A percentile compares a stretch with the other conserved stretches of the same genome.
Conservation (phyloP, 768 basidiomycete species). For the Rhodosporidiobolus odoratus region DNA sequence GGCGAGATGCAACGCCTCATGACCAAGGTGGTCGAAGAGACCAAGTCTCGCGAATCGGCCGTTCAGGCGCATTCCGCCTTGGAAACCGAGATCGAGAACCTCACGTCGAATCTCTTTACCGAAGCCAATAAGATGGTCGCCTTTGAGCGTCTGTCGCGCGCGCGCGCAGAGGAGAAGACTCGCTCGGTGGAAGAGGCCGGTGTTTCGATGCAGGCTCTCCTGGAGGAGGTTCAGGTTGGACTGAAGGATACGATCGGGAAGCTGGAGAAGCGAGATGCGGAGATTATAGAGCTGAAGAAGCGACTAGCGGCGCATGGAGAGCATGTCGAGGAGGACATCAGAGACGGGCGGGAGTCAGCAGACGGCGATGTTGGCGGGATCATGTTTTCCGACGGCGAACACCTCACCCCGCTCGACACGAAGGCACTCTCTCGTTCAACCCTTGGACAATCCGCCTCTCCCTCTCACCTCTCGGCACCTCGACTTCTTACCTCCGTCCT, state of each 20-base stretch:
- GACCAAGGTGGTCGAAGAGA: conserved; percentile 92
- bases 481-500: conserved; percentile 38
- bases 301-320: conserved; percentile 16
- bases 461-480: conserved; percentile 32
- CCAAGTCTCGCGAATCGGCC: conserved; percentile 80
- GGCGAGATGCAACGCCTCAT: conserved; percentile 86
- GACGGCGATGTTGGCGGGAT: conserved; percentile 21
- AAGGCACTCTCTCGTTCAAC: not conserved
- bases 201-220: conserved; percentile 33
- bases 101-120: conserved; percentile 80
- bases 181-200: conserved; percentile 38
- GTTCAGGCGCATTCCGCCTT: conserved; percentile 71
- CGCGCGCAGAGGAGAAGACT: conserved; percentile 45
- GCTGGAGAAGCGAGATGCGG: conserved; percentile 32
- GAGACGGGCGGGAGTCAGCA: not conserved
- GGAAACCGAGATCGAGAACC: conserved; percentile 89
- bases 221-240: conserved; percentile 37
- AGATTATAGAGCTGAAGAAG: conserved; percentile 21
- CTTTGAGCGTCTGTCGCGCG: conserved; percentile 66
- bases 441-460: not conserved
- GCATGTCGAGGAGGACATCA: conserved; percentile 20
- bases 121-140: conserved; percentile 99
- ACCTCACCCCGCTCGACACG: conserved; percentile 16
- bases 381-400: conserved; percentile 36
- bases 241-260: conserved; percentile 36